Conservation (phyloP, 1,284 basidiomycete genomes). For the Malassezia slooffiae region DNA sequence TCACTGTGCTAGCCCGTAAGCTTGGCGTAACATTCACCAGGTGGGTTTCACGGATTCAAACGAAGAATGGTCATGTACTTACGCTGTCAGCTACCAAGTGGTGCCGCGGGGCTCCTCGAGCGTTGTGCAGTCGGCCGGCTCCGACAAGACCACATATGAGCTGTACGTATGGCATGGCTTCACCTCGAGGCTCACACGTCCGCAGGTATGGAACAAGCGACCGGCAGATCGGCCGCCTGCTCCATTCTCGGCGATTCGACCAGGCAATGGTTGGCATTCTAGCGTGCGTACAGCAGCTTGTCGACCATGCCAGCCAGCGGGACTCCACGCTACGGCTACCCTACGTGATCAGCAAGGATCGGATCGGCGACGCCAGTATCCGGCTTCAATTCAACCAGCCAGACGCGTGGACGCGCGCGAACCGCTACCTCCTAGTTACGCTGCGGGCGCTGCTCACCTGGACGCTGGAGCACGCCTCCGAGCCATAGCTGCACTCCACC, state of each 20-base stretch:
- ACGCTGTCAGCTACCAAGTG: slow-evolving; percentile 17
- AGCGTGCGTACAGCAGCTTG: slow-evolving; percentile 80
- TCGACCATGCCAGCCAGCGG: slow-evolving; percentile 64
- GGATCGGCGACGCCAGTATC: slow-evolving; percentile 87
- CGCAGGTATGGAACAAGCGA: slow-evolving; percentile 45
- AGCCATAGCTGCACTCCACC: too few relatives aligned
- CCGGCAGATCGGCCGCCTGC: slow-evolving; percentile 67
- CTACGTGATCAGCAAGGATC: slow-evolving; percentile 82
- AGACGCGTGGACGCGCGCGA: slow-evolving; percentile 86
- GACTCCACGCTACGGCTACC: slow-evolving; percentile 68
- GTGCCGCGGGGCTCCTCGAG: slow-evolving; percentile 34
- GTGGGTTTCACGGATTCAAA: not conserved
- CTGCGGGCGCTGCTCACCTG: slow-evolving; percentile 6
- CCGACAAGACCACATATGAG: slow-evolving; percentile 27
- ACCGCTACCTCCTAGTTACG: slow-evolving; percentile 77
- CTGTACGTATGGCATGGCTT: slow-evolving; percentile 24
- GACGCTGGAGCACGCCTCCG: not conserved
- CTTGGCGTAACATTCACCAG: slow-evolving; percentile 15
- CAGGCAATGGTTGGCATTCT: slow-evolving; percentile 90
- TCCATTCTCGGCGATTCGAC: slow-evolving; percentile 92
- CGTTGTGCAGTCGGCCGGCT: slow-evolving; percentile 14
- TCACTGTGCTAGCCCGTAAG: slow-evolving; percentile 61
- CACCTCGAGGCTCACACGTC: too few relatives aligned
- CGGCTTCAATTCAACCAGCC: slow-evolving; percentile 80
- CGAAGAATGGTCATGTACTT: not conserved